Evolutionary conservation across 768 basidiomycete species (phyloP).

Genomic region (Lactarius pseudohatsudake): DNA sequence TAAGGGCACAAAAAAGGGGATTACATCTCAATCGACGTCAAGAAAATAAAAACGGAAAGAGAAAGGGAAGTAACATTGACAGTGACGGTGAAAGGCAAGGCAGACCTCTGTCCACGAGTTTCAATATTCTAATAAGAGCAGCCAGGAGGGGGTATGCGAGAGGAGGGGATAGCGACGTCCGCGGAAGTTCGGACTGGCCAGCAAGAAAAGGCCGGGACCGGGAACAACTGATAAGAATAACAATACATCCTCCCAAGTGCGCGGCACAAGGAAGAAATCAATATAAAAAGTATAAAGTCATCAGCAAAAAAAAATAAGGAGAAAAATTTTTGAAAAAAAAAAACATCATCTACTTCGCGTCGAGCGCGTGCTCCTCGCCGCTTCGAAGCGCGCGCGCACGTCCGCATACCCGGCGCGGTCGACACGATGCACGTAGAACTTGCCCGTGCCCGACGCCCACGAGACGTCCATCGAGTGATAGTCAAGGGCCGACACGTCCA

Average conservation of each 20-base stretch:
- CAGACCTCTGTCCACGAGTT: background rate
- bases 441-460: conserved; percentile 72
- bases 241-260: background rate
- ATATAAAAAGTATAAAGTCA: background rate
- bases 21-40: conserved; percentile 15
- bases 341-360: conserved; percentile 18
- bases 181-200: background rate
- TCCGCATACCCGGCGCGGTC: conserved; percentile 62
- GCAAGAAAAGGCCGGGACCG: background rate
- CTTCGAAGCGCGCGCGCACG: conserved; percentile 28
- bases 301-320: background rate
- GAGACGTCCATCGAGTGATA: conserved; percentile 53
- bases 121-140: conserved; percentile 2
- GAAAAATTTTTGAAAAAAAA: background rate
- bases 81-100: background rate
- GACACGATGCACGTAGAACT: conserved; percentile 75
- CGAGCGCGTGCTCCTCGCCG: conserved; percentile 25
- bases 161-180: background rate
- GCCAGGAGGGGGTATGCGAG: background rate
- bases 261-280: background rate
- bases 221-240: background rate
- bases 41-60: background rate
- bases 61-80: no score
- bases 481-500: conserved; percentile 49
- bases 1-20: background rate